Evolutionary conservation across 441 rosid species (phyloP).

Genomic region (Arabidopsis hybrid): DNA sequence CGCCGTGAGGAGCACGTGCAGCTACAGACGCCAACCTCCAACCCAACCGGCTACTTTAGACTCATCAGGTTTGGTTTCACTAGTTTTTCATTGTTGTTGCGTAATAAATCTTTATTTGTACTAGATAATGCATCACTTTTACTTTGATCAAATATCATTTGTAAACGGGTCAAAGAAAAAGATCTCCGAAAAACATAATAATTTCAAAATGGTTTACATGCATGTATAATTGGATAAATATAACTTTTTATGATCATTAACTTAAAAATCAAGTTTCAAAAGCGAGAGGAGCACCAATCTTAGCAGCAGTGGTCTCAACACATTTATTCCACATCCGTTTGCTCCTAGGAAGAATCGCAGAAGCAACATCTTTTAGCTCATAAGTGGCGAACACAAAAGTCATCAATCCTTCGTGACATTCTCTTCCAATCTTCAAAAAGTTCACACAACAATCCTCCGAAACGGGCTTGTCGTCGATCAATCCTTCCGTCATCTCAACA

Average conservation of each 20-base stretch:
- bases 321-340: constrained; percentile 30
- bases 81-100: no score
- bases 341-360: constrained; percentile 28
- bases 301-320: constrained; percentile 18
- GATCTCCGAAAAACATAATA: no score
- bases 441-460: constrained; percentile 5
- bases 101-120: neutral
- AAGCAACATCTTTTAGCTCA: constrained; percentile 25
- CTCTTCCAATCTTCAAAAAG: constrained; percentile 25
- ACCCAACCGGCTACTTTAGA: constrained; percentile 11
- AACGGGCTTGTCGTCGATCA: constrained; percentile 15
- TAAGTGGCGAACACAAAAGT: constrained; percentile 20
- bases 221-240: neutral
- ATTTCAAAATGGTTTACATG: no score
- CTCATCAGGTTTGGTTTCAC: constrained; percentile 34
- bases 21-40: constrained; percentile 2
- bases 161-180: no score
- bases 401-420: constrained; percentile 31
- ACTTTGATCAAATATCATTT: neutral
- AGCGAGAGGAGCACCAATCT: constrained; percentile 28
- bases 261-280: constrained; percentile 23
- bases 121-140: neutral
- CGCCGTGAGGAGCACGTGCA: constrained; percentile 42
- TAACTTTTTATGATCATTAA: neutral
- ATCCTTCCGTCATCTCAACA: neutral